phyloP scores from a whole-genome alignment of 2,329 filamentous ascomycete genomes.

The Fusarium sp. region DNA sequence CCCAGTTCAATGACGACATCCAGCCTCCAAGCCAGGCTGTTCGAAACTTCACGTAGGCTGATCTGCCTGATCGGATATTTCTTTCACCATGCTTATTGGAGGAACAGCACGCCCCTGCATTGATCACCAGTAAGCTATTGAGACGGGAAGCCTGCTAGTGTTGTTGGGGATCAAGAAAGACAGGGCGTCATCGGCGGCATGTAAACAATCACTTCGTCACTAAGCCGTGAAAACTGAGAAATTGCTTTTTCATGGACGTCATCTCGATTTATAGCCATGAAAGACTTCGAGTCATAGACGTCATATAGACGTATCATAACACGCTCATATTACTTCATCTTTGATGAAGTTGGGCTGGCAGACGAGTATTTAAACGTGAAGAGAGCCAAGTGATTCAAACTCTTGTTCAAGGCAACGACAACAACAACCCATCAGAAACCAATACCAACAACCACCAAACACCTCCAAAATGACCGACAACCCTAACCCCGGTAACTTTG shows the following conservation, averaged over 20 bases:
- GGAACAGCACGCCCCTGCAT: not conserved
- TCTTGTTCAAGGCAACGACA: not conserved
- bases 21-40: not conserved
- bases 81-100: not conserved
- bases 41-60: not conserved
- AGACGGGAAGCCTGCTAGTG: not conserved
- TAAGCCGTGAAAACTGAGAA: not conserved
- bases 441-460: not conserved
- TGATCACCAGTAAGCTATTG: not conserved
- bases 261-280: not conserved
- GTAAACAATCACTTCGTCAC: conserved; percentile 1
- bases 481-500: conserved; percentile 49
- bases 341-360: rapidly evolving
- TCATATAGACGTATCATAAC: conserved; percentile 6
- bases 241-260: conserved; percentile 21
- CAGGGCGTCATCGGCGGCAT: conserved; percentile 2
- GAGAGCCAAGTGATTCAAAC: rapidly evolving
- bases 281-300: conserved; percentile 14
- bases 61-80: not conserved
- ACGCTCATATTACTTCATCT: not conserved
- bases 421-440: not conserved
- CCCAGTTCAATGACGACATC: conserved; percentile 15
- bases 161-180: not conserved
- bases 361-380: conserved; percentile 1
- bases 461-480: conserved; percentile 41